Evolutionary conservation across 2,329 filamentous ascomycete genomes (phyloP), one percentile per base, ranked within the genome.

Genomic region (Fusarium domesticum): DNA sequence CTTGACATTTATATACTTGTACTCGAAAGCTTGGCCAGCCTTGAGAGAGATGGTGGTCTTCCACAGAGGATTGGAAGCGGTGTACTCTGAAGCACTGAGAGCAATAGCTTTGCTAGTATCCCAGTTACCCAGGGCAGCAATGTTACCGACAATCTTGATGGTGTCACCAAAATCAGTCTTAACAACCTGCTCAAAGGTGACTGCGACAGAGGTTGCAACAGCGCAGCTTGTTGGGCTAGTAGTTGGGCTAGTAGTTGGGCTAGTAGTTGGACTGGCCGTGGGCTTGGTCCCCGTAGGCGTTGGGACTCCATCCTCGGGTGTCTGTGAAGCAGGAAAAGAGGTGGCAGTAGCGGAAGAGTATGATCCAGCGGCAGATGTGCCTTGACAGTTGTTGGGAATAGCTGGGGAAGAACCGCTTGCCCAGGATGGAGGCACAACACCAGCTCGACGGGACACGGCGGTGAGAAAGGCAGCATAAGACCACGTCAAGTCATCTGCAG

Each of bases 391-490:
- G 2, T 65, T 54, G 1, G 81, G 79, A 0, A 83, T 65, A 0
- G 69, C 68, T 45, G 70, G 73, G 3, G 70, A 71, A 6, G 68
- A 58, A 35, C 65, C 50, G 19, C 67, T 72, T 4, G 72, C 71
- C 82, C 83, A 85, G 6, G 78, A 75, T 1, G 73, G 68, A 2
- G 82, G 81, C 7, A 82, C 64, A 14, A 76, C 57, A 16, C 74
- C 74, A 36, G 74, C 73, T 36, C 83, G 76, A 30, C 83, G 76
- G 33, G 74, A 74, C 18, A 71, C 67, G n/a, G 78, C 77, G 1
- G 83, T 84, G 36, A 89, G 68, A 64, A 89, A 83, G 0, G 84
- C 75, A 2, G 84, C 83, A 53, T 87, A 88, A 0, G 83, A 87
- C 85, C 85, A 89, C 3, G 85, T 88, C 19, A 89, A 69, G 51